Evolutionary conservation across 768 basidiomycete genomes (phyloP).

Genomic region (Amanita thiersii): DNA sequence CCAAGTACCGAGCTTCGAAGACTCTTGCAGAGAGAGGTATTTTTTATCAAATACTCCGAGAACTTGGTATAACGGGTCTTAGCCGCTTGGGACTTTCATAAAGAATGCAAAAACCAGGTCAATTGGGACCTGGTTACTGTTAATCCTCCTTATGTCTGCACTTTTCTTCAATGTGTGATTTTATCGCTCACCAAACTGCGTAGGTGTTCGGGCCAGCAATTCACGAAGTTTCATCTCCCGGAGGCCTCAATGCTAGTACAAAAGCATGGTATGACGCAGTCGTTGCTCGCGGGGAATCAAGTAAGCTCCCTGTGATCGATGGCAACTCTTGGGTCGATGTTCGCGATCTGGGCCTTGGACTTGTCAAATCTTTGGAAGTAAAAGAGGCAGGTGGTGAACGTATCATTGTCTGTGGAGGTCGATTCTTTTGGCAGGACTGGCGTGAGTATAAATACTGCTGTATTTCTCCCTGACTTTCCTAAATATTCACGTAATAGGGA

Average conservation of each 20-base stretch:
- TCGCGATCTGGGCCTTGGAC: conserved; percentile 41
- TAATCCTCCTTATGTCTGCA: conserved; percentile 44
- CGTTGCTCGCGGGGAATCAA: conserved; percentile 13
- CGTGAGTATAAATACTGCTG: conserved; percentile 13
- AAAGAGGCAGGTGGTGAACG: conserved; percentile 35
- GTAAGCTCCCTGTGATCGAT: conserved; percentile 13
- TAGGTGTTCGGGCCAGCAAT: conserved; percentile 32
- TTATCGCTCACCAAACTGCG: background rate
- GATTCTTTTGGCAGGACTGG: conserved; percentile 28
- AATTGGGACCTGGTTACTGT: conserved; percentile 45
- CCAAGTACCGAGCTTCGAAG: conserved; percentile 53
- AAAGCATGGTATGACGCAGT: conserved; percentile 19
- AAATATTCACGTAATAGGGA: conserved; percentile 17
- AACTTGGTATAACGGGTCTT: no score
- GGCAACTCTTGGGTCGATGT: conserved; percentile 39
- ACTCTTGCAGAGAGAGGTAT: conserved; percentile 48
- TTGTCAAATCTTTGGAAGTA: conserved; percentile 39
- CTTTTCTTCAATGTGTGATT: conserved; percentile 1
- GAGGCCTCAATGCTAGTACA: conserved; percentile 32
- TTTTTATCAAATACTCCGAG: background rate
- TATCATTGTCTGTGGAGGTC: conserved; percentile 36
- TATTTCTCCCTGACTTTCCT: background rate
- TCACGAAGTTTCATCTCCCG: conserved; percentile 26
- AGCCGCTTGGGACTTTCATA: conserved; percentile 37
- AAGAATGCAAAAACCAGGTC: conserved; percentile 32